Conservation (phyloP, 257 asterid species). For the Solanum chiquidenum region DNA sequence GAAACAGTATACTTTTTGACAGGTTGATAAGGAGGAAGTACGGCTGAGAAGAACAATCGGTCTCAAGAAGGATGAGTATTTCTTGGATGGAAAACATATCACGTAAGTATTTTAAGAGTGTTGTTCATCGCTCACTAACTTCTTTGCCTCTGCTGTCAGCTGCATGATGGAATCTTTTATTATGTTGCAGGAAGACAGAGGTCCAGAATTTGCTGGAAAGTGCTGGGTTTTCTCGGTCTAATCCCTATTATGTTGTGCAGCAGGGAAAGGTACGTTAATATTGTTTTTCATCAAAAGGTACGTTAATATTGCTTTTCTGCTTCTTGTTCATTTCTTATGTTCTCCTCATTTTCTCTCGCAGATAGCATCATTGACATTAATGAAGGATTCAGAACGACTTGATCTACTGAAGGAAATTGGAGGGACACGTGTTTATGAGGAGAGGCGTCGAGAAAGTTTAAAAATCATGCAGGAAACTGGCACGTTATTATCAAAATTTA, state of each 20-base stretch:
- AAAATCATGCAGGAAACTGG: constrained; percentile 98
- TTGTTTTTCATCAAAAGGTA: constrained; percentile 32
- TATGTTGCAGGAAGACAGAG: constrained; percentile 81
- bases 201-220: constrained; percentile 98
- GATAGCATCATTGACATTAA: constrained; percentile 86
- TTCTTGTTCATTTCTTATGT: not conserved
- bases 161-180: constrained; percentile 1
- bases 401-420: constrained; percentile 99
- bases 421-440: constrained; percentile 97
- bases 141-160: not conserved
- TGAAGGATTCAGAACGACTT: constrained; percentile 95
- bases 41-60: constrained; percentile 96
- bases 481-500: constrained; percentile 17
- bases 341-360: constrained; percentile 24
- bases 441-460: constrained; percentile 97
- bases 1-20: constrained; percentile 2
- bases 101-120: constrained; percentile 49
- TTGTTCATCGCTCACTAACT: not conserved
- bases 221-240: constrained; percentile 99
- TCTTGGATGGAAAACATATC: constrained; percentile 97
- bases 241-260: constrained; percentile 99
- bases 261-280: constrained; percentile 75
- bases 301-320: not conserved
- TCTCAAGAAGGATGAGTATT: constrained; percentile 88
- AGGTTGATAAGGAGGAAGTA: constrained; percentile 98